Base-by-base conservation (phyloP, 2,329 filamentous ascomycete genomes). In the Paecilomyces variotii region DNA sequence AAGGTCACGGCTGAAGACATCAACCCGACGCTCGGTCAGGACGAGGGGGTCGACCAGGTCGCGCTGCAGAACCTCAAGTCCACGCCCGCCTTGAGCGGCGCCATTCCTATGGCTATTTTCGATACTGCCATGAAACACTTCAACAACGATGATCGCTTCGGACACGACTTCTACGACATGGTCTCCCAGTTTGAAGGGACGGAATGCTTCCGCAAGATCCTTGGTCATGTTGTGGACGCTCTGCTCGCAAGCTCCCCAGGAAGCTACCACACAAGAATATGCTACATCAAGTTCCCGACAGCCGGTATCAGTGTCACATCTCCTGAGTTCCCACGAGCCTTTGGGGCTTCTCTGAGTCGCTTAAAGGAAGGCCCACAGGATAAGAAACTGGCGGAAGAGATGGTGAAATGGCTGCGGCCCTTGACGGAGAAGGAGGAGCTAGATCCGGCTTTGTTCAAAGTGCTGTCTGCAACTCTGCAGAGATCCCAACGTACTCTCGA, bases 21-120 rank as follows among this genome's bases (percentile, higher is more conserved):
- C 63, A 80, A 84, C 57, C 80, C 84, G 3, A 79, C 79, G 32
- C 74, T 75, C 19, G 75, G 78, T 32, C 76, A 80, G n/a, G 82
- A 80, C 27, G 79, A 78, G 63, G 76, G 81, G 69, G 76, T 81
- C 57, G 77, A 85, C 66, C 64, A 79, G 62, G 73, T 78, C 64
- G 79, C 80, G 57, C 77, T 96, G 62, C 80, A 88, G 68, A 85
- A 84, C 61, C 75, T 89, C 14, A 82, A 83, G 39, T 78, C 81
- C 59, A 93, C 91, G 54, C 91, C 93, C 3, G 91, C 91, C 9
- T 81, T 97, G 62, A 90, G 89, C 60, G 94, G 94, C n/a, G 94
- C 91, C 14, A 96, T 99, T 64, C 92, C 94, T 1, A 83, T 91
- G 58, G 91, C 93, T 45, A 90, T 99, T 54, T 97, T 96, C 69